Evolutionary conservation across 2,329 filamentous ascomycete species (phyloP), one percentile per base, ranked within the genome.

Genomic region (Stachybotrys chlorohalonatus): DNA sequence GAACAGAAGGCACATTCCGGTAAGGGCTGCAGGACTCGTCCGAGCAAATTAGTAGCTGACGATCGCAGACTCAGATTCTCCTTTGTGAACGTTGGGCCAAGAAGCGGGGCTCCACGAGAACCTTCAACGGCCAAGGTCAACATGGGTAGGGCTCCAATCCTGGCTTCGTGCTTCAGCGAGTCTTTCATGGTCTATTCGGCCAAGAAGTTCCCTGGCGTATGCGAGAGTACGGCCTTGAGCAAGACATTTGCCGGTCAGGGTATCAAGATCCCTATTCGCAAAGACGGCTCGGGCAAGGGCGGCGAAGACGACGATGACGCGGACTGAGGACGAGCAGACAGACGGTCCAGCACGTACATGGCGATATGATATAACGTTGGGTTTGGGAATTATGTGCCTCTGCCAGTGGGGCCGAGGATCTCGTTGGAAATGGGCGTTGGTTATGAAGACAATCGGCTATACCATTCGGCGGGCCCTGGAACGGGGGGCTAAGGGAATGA

Each of bases 201-300:
- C 51, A 99, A 99, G 79, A 96, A 96, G 66, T 99, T 99, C 70
- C 94, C 94, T 0, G 94, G 94, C 47, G 94, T 99, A 1, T 96
- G 95, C 55, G 93, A 97, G 68, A 95, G 89, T 69, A 99, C 94
- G 0, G 73, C 84, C 5, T 75, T 97, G 16, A 96, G 92, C 78
- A 96, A 95, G 70, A 89, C 85, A 58, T 97, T 99, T 73, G 93
- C 94, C 4, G 79, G 83, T 1, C 94, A 99, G 66, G 94, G 94
- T 30, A 95, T 96, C 72, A 96, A 96, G 72, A 96, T 97, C 30
- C 93, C 93, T 0, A 96, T 97, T 54, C 79, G 93, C 24, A 96
- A 96, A 71, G 93, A 96, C 64, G 85, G 87, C 1, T 78, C 76
- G 54, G 68, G 73, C 47, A 75, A 75, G 58, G 77, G 77, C 42